Conservation (phyloP, 805 yeast genomes). For the Saturnispora ahearnii region DNA sequence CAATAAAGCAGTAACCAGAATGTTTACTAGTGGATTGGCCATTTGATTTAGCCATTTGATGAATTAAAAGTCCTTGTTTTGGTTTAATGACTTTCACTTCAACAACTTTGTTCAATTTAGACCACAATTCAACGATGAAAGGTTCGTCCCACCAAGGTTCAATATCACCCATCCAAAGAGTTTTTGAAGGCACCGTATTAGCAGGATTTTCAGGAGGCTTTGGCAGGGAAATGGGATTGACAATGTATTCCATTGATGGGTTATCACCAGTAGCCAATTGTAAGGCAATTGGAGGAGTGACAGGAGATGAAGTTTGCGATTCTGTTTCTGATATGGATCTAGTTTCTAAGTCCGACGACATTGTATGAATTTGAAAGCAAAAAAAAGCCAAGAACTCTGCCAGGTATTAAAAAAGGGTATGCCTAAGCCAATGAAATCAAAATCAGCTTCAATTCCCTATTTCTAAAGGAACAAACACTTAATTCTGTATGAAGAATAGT, state of each 20-base stretch:
- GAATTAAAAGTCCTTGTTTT: slow-evolving; percentile 29
- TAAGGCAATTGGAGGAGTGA: background rate
- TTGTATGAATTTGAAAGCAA: background rate
- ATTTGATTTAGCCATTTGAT: slow-evolving; percentile 23
- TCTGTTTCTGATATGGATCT: background rate
- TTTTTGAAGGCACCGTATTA: slow-evolving; percentile 48
- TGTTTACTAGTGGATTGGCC: slow-evolving; percentile 24
- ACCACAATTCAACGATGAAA: slow-evolving; percentile 53
- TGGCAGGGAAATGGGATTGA: slow-evolving; percentile 33
- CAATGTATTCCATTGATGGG: slow-evolving; percentile 12
- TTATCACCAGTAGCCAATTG: background rate
- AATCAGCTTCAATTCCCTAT: background rate
- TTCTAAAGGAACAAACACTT: background rate
- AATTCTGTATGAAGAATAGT: background rate
- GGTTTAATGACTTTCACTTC: slow-evolving; percentile 57
- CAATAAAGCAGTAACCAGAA: slow-evolving; percentile 71
- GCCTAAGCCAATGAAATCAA: background rate
- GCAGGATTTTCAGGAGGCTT: slow-evolving; percentile 46
- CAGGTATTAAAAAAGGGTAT: background rate
- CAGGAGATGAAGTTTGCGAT: background rate
- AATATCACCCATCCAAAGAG: slow-evolving; percentile 84
- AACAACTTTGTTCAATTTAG: slow-evolving; percentile 44
- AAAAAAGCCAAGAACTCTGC: background rate
- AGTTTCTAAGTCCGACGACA: slow-evolving; percentile 1
- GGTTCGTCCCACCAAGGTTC: slow-evolving; percentile 73